phyloP scores from a whole-genome alignment of 192 early-diverging fungal genomes.

The Coemansia sp. region DNA sequence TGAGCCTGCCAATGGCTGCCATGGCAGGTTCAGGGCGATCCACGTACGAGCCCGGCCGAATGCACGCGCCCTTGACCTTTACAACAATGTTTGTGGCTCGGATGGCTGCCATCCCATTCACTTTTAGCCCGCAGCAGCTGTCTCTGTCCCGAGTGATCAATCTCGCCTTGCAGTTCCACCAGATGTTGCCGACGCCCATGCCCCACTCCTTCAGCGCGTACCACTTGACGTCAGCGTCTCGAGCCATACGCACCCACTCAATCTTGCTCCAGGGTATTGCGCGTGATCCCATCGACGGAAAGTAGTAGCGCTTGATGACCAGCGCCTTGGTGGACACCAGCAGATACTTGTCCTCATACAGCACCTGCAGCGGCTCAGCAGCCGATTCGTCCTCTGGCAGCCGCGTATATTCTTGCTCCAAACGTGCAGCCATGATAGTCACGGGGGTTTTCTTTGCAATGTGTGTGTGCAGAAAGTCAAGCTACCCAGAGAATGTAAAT shows the following conservation, averaged over 20 bases:
- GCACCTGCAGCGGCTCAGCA: background rate
- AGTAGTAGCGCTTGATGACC: slow-evolving; percentile 17
- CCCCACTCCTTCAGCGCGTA: slow-evolving; percentile 19
- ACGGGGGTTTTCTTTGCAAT: no score
- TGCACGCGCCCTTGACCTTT: slow-evolving; percentile 7
- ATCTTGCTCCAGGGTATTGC: slow-evolving; percentile 11
- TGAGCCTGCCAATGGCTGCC: slow-evolving; percentile 7
- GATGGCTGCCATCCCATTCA: slow-evolving; percentile 9
- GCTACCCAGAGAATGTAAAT: background rate
- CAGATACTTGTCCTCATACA: slow-evolving; percentile 21
- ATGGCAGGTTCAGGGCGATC: slow-evolving; percentile 12
- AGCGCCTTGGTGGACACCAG: slow-evolving; percentile 6
- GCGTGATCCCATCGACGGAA: slow-evolving; percentile 9
- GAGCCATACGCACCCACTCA: slow-evolving; percentile 15
- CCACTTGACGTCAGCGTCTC: slow-evolving; percentile 14
- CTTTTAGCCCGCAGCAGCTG: background rate
- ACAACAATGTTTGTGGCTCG: slow-evolving; percentile 13
- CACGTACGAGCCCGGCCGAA: slow-evolving; percentile 16
- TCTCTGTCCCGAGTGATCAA: background rate
- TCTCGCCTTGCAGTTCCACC: slow-evolving; percentile 22
- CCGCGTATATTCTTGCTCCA: background rate
- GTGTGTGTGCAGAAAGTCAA: no score
- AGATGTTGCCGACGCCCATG: slow-evolving; percentile 7
- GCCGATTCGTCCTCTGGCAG: background rate
- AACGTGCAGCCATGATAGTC: background rate